These are phyloP conservation scores for Fraxinus paxiana DNA, from an alignment of 305 asterid species.

Conservation along the genomic window DNA sequence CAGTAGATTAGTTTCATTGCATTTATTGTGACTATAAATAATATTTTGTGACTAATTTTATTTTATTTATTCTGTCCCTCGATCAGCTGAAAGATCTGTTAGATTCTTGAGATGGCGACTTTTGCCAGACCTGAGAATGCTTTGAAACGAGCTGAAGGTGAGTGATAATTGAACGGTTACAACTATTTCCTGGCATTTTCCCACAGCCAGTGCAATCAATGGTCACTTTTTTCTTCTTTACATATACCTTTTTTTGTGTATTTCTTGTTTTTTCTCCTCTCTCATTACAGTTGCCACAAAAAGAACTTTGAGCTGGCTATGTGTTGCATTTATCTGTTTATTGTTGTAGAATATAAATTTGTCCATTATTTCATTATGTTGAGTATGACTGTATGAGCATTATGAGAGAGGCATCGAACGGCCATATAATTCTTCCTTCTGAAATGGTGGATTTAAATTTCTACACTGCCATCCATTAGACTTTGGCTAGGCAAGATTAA, in stretches of 20 bases:
- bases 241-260: not conserved
- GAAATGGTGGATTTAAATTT: not conserved
- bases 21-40: not conserved
- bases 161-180: slow-evolving; percentile 1
- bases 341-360: not conserved
- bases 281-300: not conserved
- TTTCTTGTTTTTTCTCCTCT: not conserved
- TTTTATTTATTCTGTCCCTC: not conserved
- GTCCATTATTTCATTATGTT: not conserved
- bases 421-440: not conserved
- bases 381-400: not conserved
- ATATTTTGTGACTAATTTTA: not conserved
- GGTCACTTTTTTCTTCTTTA: not conserved
- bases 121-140: slow-evolving; percentile 97
- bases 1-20: not conserved
- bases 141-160: slow-evolving; percentile 94
- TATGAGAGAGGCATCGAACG: not conserved
- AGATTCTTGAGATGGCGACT: slow-evolving; percentile 52
- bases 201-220: not conserved
- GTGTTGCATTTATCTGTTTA: not conserved
- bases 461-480: not conserved
- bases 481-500: not conserved
- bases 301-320: not conserved
- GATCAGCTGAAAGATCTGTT: slow-evolving; percentile 22
- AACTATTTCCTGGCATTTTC: not conserved